phyloP scores from a whole-genome alignment of 73 alveolate species.

The Paramecium bursaria region DNA sequence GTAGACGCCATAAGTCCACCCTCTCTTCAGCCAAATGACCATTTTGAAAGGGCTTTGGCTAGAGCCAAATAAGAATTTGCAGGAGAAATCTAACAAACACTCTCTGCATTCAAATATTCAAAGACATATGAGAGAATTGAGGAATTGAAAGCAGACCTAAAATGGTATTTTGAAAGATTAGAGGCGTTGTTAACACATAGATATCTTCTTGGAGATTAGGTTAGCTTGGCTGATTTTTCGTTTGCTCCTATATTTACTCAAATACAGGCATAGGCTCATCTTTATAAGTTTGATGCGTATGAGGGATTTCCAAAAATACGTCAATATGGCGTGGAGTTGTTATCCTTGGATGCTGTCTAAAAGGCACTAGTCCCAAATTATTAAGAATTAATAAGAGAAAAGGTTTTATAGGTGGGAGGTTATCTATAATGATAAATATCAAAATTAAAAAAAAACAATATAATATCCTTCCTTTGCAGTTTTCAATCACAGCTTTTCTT shows the following conservation, averaged over 20 bases:
- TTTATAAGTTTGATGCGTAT: neutral
- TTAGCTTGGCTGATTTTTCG: slow-evolving; percentile 46
- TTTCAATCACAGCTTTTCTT: too few relatives aligned
- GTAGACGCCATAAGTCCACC: neutral
- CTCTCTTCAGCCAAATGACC: neutral
- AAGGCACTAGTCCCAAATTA: too few relatives aligned
- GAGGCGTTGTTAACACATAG: slow-evolving; percentile 17
- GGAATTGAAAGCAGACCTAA: neutral
- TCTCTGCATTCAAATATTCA: too few relatives aligned
- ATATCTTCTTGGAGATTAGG: slow-evolving; percentile 1
- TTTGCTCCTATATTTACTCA: slow-evolving; percentile 26
- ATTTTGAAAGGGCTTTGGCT: slow-evolving; percentile 26
- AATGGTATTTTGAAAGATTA: slow-evolving; percentile 50
- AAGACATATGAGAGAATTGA: too few relatives aligned
- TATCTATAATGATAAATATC: too few relatives aligned
- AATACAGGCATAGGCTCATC: neutral
- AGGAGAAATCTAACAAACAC: slow-evolving; percentile 15
- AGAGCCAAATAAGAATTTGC: slow-evolving; percentile 50
- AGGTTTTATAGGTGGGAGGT: too few relatives aligned
- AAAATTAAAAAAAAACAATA: too few relatives aligned
- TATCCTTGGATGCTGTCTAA: too few relatives aligned
- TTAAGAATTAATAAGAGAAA: too few relatives aligned
- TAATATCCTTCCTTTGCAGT: too few relatives aligned
- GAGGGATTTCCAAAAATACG: too few relatives aligned
- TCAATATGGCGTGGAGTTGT: too few relatives aligned